Evolutionary conservation across 371 early-diverging fungal genomes (phyloP), one percentile per base, ranked within the genome.

Genomic region (Circinella minor): DNA sequence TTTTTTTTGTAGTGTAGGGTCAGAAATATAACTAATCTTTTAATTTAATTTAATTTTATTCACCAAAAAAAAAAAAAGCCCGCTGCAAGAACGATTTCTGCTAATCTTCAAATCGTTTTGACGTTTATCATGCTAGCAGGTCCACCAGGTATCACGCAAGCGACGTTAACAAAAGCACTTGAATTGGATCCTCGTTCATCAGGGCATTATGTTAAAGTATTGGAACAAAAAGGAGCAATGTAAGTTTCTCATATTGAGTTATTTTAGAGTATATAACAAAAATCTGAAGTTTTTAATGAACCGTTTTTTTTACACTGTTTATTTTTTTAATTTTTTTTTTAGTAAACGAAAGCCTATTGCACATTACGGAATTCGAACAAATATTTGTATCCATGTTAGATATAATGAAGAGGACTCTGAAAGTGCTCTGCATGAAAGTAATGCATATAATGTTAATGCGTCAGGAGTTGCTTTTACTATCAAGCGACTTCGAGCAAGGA

Each of bases 151-250:
- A 55, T 79, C 34, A 71, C 77, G 14, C 83, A 83, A 67, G 75
- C 75, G 17, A 63, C 59, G 9, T 43, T 83, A 4, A 80, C 83
- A 1, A 77, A 71, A 47, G 6, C 62, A 0, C 64, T 72, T 5
- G 66, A 62, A 8, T n/a, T 79, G 14, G 83, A 83, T 59, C 36
- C 71, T 65, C 72, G 83, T 18, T 80, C 83, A 3, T 72, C 83
- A n/a, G 83, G 83, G 3, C 81, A 80, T 63, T 80, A 80, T 67
- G 74, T 71, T 5, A 80, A 80, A 64, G 51, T 70, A 4, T 36
- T 83, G 47, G 81, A 78, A 36, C 71, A 79, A n/a, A 72, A 70
- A 34, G 79, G 81, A 1, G 71, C 76, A 10, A 83, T 83, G 76
- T 73, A 75, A 27, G 74, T 2, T 51, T 27, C 11, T 37, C 48